Evolutionary conservation across 2,329 filamentous ascomycete genomes (phyloP), one percentile per base, ranked within the genome.

Genomic region (Claviceps sp.): DNA sequence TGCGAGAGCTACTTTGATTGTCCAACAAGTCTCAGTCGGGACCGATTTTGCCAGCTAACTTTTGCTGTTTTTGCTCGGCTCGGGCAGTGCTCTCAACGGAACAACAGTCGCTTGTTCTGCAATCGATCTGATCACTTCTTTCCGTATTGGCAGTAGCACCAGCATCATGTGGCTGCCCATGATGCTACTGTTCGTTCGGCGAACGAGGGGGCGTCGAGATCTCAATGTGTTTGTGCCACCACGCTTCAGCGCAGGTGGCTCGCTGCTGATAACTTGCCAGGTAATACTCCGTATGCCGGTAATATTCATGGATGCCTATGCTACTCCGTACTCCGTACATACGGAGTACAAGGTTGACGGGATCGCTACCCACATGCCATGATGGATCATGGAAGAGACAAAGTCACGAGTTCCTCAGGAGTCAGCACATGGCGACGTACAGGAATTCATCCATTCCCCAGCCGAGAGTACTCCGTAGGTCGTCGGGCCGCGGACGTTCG

Each of bases 111-210:
- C 24, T 5, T 30, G 45, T 30, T 11, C 47, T 38, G 51, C 34
- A 45, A 49, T 45, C 42, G 34, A 40, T 24, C 48, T 34, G 11
- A 42, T 24, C 22, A 46, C 36, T 18, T n/a, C 16, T 20, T 30
- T 40, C 34, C 18, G 20, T 26, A 30, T 30, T 30, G 8, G 26
- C 7, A 47, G 37, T 45, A 34, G 16, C 37, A 47, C 48, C 30
- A 26, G 48, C 30, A 50, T 40, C 44, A 53, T 49, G 52, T 47
- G 48, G 24, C 49, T 49, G 16, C 5, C 22, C 53, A 54, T 37
- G 30, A 52, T 40, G 42, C 40, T 40, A 20, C 45, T 50, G 52
- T 36, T 45, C 26, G 45, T 40, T 16, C 36, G 47, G 42, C 38
- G 47, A 52, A 22, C 43, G 45, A 50, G 41, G 40, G 47, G 43